phyloP scores from a whole-genome alignment of 345 rosid species.

The Balakata baccata region DNA sequence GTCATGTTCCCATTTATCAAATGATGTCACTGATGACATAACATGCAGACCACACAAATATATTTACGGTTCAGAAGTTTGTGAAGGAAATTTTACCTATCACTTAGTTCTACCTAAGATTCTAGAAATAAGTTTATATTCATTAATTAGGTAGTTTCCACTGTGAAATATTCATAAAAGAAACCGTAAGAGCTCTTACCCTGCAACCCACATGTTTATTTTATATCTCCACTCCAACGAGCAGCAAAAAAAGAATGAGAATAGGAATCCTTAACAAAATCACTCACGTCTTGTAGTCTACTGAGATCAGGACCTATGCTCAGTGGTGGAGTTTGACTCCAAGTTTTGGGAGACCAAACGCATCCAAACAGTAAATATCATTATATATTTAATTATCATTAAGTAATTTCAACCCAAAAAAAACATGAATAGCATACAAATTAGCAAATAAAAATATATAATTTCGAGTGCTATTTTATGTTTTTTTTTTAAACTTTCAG shows the following conservation, averaged over 20 bases:
- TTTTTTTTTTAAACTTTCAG: too few species aligned
- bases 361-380: too few species aligned
- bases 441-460: too few species aligned
- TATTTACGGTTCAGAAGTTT: background rate
- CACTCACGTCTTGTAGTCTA: slow-evolving; percentile 85
- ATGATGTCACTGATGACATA: background rate
- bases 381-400: too few species aligned
- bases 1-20: background rate
- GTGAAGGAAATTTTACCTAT: background rate
- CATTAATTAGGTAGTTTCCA: background rate
- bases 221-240: background rate
- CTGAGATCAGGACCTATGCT: slow-evolving; percentile 86
- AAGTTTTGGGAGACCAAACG: too few species aligned
- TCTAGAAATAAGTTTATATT: background rate
- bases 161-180: background rate
- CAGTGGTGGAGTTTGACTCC: too few species aligned
- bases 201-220: background rate
- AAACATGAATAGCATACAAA: too few species aligned
- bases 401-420: too few species aligned
- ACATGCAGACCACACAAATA: background rate
- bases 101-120: background rate
- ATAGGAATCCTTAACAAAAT: slow-evolving; percentile 51
- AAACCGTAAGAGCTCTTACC: background rate
- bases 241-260: background rate
- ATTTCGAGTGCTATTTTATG: too few species aligned